Evolutionary conservation across 768 basidiomycete genomes (phyloP).

Genomic region (Lactarius vividus): DNA sequence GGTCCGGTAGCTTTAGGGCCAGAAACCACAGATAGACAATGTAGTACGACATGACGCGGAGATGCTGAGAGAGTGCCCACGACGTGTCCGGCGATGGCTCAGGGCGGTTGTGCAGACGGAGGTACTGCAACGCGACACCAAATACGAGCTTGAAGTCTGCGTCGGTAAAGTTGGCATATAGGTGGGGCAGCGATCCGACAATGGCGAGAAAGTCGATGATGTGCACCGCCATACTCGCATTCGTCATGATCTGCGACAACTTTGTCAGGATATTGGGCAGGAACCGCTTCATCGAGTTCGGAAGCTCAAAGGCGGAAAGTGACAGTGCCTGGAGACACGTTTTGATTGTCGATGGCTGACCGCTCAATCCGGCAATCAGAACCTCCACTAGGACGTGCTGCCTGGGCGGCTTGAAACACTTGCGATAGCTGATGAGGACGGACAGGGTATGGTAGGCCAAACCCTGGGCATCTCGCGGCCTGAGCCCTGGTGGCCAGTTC

Average conservation of each 20-base stretch:
- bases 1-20: constrained; percentile 75
- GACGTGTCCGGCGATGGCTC: constrained; percentile 60
- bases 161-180: constrained; percentile 91
- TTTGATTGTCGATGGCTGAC: constrained; percentile 73
- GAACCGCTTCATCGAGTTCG: constrained; percentile 73
- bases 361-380: constrained; percentile 65
- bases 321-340: constrained; percentile 89
- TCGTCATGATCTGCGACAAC: constrained; percentile 92
- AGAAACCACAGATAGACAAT: constrained; percentile 96
- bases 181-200: constrained; percentile 71
- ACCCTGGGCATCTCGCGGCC: constrained; percentile 80
- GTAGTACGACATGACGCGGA: constrained; percentile 85
- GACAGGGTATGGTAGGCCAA: constrained; percentile 84
- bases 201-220: constrained; percentile 90
- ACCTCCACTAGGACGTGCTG: constrained; percentile 72
- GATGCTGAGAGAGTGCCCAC: constrained; percentile 88
- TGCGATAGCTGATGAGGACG: constrained; percentile 83
- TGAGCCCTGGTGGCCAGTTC: constrained; percentile 58
- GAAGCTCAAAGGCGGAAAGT: constrained; percentile 83
- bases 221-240: constrained; percentile 90
- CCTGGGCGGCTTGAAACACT: constrained; percentile 66
- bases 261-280: constrained; percentile 81
- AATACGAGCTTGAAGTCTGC: constrained; percentile 92
- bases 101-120: constrained; percentile 80
- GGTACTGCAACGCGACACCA: constrained; percentile 89